Conservation (phyloP, 345 rosid species). For the Lenwebbia sp. region DNA sequence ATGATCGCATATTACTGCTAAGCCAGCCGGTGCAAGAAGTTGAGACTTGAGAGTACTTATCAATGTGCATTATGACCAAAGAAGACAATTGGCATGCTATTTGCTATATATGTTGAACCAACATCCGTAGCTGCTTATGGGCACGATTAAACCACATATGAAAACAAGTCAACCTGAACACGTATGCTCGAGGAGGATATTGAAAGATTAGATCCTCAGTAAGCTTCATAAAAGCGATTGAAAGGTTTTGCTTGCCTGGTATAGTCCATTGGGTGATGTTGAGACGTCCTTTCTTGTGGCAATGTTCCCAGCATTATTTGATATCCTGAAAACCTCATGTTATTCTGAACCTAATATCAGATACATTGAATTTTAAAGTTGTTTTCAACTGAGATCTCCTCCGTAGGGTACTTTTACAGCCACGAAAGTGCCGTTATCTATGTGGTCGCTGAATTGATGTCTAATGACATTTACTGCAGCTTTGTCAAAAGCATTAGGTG, state of each 20-base stretch:
- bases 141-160: neutral
- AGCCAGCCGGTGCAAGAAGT: neutral
- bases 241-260: neutral
- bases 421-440: neutral
- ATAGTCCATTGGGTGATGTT: neutral
- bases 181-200: neutral
- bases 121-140: neutral
- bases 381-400: neutral
- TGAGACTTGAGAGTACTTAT: neutral
- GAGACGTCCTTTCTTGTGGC: neutral
- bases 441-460: neutral
- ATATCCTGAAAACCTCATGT: neutral
- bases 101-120: neutral
- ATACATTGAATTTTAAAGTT: neutral
- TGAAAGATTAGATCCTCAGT: neutral
- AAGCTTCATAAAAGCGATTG: neutral
- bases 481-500: slow-evolving; percentile 52
- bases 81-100: neutral
- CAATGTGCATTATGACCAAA: neutral
- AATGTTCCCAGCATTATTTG: neutral
- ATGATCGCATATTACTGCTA: neutral
- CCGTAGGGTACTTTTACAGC: neutral
- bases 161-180: neutral
- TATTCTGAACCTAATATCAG: neutral
- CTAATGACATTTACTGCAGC: slow-evolving; percentile 27